Conservation (phyloP, 169 alveolate genomes). For the Eimeria brunetti region DNA sequence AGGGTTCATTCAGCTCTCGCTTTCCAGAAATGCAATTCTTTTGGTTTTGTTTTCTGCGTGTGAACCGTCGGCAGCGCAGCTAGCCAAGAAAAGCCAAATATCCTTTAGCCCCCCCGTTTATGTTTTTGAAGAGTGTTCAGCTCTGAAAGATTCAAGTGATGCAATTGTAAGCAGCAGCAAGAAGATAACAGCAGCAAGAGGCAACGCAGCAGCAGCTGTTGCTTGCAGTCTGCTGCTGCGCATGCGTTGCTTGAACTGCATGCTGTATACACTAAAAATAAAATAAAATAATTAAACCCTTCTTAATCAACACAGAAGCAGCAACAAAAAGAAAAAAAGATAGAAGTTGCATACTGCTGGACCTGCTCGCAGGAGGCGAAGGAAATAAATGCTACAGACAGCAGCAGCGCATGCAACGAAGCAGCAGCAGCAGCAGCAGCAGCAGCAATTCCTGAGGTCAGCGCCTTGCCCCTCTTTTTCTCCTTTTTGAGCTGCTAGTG, state of each 20-base stretch:
- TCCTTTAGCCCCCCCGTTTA: not conserved
- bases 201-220: not conserved
- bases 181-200: not conserved
- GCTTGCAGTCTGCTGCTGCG: not conserved
- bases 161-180: not conserved
- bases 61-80: slow-evolving; percentile 37
- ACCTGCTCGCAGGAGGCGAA: not conserved
- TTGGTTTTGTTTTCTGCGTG: not conserved
- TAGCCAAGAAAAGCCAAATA: slow-evolving; percentile 13
- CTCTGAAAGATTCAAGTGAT: not conserved
- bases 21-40: not conserved
- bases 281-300: not conserved
- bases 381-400: not conserved
- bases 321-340: too few relatives aligned
- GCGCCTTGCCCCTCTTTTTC: not conserved
- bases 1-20: not conserved
- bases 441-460: not conserved
- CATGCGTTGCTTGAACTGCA: not conserved
- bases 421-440: not conserved
- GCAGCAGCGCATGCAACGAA: not conserved
- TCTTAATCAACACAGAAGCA: not conserved
- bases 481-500: too few relatives aligned
- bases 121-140: not conserved
- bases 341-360: not conserved
- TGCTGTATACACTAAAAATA: not conserved